Evolutionary conservation across 352 stramenopile genomes (phyloP), one percentile per base, ranked within the genome.

Genomic region (Phytopythium ostracodes): DNA sequence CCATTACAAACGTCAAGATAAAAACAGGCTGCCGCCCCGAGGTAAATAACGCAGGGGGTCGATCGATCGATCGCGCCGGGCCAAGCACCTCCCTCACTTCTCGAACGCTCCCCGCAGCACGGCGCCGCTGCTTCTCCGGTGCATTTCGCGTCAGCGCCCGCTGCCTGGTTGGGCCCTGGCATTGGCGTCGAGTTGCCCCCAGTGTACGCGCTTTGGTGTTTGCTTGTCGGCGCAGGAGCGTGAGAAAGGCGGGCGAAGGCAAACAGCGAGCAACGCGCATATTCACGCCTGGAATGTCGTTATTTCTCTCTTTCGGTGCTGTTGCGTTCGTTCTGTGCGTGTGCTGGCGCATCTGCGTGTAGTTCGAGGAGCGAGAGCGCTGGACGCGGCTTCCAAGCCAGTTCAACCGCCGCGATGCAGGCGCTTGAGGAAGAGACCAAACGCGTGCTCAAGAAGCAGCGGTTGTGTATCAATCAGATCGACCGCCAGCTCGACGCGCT

Each of bases 381-480:
- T 44, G 38, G 15, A n/a, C 1, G 38, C 18, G 12, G 38, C 38
- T 44, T 44, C 38, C 18, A 27, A 24, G 2, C 0, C 0, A n/a
- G 15, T 24, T 17, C 6, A 2, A 33, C 11, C 11, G 47, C 15
- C 46, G 27, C 18, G 55, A 90, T 91, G 81, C 74, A 88, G 69
- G 70, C 69, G 27, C 64, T 91, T 29, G 74, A 77, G 33, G 81
- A 90, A 42, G 83, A 88, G 55, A 79, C 67, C 29, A 70, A 76
- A 56, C 75, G 77, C 58, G 80, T 84, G 71, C 63, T 90, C 59
- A 92, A 92, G 71, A 87, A 85, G 52, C 83, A 92, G 69, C 77
- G 81, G 18, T 54, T 87, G 31, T 81, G 79, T 52, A 79, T 71
- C 31, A 75, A 70, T 52, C 70, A 85, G 61, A 84, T 92, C 60